Base-by-base conservation (phyloP, 176 grass and related monocot species). In the Rhynchospora pubera region DNA sequence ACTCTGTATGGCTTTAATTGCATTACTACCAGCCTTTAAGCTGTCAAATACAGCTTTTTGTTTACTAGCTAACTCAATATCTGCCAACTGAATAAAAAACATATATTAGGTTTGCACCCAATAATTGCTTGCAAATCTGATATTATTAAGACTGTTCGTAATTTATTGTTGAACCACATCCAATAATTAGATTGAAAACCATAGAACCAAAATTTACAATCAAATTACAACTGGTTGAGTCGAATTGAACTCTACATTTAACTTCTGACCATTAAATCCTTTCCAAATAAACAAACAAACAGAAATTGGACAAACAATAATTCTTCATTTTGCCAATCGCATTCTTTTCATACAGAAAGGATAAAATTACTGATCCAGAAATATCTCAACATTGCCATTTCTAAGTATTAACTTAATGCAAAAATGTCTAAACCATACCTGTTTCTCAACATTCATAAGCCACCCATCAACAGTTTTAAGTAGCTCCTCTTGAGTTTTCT, bases 1-100 rank as follows among this genome's bases (percentile, higher is more conserved):
- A 90, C 72, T 99, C 87, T 99, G 92, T 86, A 99, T 99, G 82
- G 96, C 88, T 90, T 99, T 93, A 78, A 99, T 90, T 68, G 96
- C 92, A 87, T 87, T 77, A 63, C 52, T 95, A 84, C 96, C 96
- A 59, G 96, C 62, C 86, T 95, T 99, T 79, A 99, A 86, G 87
- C 96, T 99, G 50, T 99, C 89, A 81, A 99, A 93, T 80, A 99
- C 96, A 88, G 87, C 91, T 70, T 91, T 99, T 79, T 99, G 96
- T 81, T 93, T 99, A 59, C 91, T 99, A 80, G 91, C 86, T 65
- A 99, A 83, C 77, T 99, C 96, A 88, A 99, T 94, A 76, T 99
- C 96, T 89, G 91, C 80, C 83, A 99, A 86, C 96, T 99, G 84
- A 86, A 87, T 88, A 79, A 21, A n/a, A 70, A 65, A 57, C 6